Percentiles rank a stretch among this genome's conserved stretches.
phyloP scores from a whole-genome alignment of 306 rosid species.

The cucumber (Cucumis sativus) region Cucumber_9930_V3 NC_026657.2:778001-778500 shows the following conservation, averaged over 20 bases:
- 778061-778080: too few relatives aligned
- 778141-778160: not conserved
- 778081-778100: not conserved
- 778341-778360: not conserved
- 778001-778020: not conserved
- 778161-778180: not conserved
- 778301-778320: slow-evolving; percentile 61
- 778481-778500: slow-evolving; percentile 95
- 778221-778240: slow-evolving; percentile 51
- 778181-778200: slow-evolving; percentile 4
- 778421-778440: slow-evolving; percentile 83
- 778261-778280: slow-evolving; percentile 67
- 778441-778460: slow-evolving; percentile 91
- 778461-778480: slow-evolving; percentile 81
- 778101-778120: not conserved
- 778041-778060: not conserved
- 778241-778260: slow-evolving; percentile 88
- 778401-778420: slow-evolving; percentile 2
- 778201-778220: slow-evolving; percentile 77
- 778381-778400: slow-evolving; percentile 12
- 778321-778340: slow-evolving; percentile 50
- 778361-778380: not conserved
- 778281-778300: slow-evolving; percentile 52
- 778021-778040: not conserved
- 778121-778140: not conserved